Evolutionary conservation across 306 rosid species (phyloP).

Genomic region (Castanopsis chinensis): DNA sequence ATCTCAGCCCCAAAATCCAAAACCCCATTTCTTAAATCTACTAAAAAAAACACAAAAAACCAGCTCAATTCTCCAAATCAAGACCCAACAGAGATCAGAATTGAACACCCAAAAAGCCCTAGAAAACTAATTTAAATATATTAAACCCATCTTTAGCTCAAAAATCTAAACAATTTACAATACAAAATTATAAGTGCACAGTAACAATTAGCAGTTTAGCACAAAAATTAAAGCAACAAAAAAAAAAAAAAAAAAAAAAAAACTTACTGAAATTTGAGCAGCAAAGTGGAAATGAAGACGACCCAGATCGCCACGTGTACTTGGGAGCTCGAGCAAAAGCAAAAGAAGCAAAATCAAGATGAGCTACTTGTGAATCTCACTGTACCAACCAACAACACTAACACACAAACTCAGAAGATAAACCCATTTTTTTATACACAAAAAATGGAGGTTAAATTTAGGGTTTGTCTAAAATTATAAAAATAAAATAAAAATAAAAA

Average conservation of each 20-base stretch:
- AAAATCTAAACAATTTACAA: background rate
- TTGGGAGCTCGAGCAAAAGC: slow-evolving; percentile 7
- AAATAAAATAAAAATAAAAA: background rate
- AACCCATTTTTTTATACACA: background rate
- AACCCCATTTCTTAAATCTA: slow-evolving; percentile 23
- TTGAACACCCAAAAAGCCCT: background rate
- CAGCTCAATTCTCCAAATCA: slow-evolving; percentile 38
- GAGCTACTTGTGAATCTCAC: slow-evolving; percentile 1
- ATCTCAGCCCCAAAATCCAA: slow-evolving; percentile 14
- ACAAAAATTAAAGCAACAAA: background rate
- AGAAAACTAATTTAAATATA: background rate
- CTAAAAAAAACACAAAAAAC: slow-evolving; percentile 4
- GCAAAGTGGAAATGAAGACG: background rate
- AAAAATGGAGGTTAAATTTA: slow-evolving; percentile 10
- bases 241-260: background rate
- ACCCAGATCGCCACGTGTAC: slow-evolving; percentile 10
- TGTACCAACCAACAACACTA: background rate
- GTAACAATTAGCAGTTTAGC: slow-evolving; percentile 9
- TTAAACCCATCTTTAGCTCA: slow-evolving; percentile 17
- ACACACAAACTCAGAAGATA: slow-evolving; percentile 4
- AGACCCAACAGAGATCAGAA: slow-evolving; percentile 27
- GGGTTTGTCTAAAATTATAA: slow-evolving; percentile 5
- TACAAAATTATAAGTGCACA: slow-evolving; percentile 10
- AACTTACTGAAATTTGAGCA: slow-evolving; percentile 3
- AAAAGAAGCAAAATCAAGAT: slow-evolving; percentile 5